Evolutionary conservation across 306 rosid genomes (phyloP).

Genomic region (Aeschynomene evenia): DNA sequence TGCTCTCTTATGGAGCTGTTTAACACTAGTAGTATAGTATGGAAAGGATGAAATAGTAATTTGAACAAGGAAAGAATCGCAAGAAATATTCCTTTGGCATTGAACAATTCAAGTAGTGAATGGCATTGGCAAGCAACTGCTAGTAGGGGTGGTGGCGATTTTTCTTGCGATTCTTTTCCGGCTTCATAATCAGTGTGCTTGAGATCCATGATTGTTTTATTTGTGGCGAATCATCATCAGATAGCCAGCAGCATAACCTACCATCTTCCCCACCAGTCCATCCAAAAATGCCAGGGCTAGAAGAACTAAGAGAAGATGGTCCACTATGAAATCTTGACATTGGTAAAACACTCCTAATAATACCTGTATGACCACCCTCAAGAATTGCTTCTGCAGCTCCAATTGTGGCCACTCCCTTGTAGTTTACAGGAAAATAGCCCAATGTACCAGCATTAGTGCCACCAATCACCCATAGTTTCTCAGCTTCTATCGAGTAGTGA

Average conservation of each 20-base stretch:
- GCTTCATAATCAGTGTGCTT: slow-evolving; percentile 50
- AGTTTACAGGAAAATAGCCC: slow-evolving; percentile 81
- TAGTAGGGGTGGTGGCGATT: slow-evolving; percentile 74
- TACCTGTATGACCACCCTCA: slow-evolving; percentile 72
- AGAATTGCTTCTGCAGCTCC: slow-evolving; percentile 84
- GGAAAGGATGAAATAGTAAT: background rate
- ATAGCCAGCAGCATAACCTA: slow-evolving; percentile 80
- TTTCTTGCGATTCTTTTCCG: slow-evolving; percentile 53
- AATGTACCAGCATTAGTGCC: slow-evolving; percentile 70
- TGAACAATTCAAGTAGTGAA: background rate
- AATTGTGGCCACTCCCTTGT: slow-evolving; percentile 39
- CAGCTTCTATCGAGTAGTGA: slow-evolving; percentile 64
- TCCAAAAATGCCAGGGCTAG: slow-evolving; percentile 66
- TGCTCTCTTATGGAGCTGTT: too few relatives aligned
- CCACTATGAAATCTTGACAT: slow-evolving; percentile 47
- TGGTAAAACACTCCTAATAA: slow-evolving; percentile 71
- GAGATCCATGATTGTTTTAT: slow-evolving; percentile 75
- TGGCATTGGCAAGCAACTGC: background rate
- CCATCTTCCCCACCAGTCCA: slow-evolving; percentile 99
- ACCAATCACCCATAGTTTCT: slow-evolving; percentile 76
- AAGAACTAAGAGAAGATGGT: slow-evolving; percentile 12
- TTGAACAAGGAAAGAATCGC: too few relatives aligned
- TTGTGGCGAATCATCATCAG: slow-evolving; percentile 54
- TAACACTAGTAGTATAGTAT: too few relatives aligned
- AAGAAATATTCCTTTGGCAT: background rate